Conservation (phyloP, 1,139 yeast species). For the Yamadazyma jaroonii region DNA sequence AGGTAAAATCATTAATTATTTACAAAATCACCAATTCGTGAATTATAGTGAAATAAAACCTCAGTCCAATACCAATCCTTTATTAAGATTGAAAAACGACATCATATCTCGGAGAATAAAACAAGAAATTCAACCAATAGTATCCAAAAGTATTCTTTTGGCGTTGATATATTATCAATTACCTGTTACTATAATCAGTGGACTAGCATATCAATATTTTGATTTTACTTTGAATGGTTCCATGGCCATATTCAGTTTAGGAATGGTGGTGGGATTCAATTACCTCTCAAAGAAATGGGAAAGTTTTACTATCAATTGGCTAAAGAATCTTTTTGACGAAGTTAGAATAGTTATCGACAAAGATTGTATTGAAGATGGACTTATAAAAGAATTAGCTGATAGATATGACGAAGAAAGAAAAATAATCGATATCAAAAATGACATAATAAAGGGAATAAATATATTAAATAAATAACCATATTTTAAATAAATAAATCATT, state of each 20-base stretch:
- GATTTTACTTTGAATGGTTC: constrained; percentile 34
- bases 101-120: constrained; percentile 26
- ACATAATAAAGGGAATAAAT: constrained; percentile 18
- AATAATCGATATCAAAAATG: constrained; percentile 17
- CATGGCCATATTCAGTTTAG: constrained; percentile 35
- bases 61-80: constrained; percentile 26
- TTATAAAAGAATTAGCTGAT: constrained; percentile 31
- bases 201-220: constrained; percentile 32
- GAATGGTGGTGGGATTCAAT: constrained; percentile 44
- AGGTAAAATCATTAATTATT: constrained; percentile 33
- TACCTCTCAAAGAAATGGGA: constrained; percentile 42
- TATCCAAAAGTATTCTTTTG: constrained; percentile 26
- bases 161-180: constrained; percentile 39
- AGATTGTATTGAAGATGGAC: constrained; percentile 39
- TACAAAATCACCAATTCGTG: constrained; percentile 24
- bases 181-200: constrained; percentile 34
- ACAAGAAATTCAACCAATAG: constrained; percentile 39
- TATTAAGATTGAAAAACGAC: constrained; percentile 27
- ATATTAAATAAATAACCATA: constrained; percentile 8
- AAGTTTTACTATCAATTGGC: constrained; percentile 28
- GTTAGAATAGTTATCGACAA: constrained; percentile 33
- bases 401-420: constrained; percentile 22
- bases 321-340: constrained; percentile 29
- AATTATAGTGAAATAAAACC: constrained; percentile 12
- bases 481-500: constrained; percentile 6